Evolutionary conservation across 2,329 filamentous ascomycete species (phyloP).

Genomic region (Talaromyces funiculosus): DNA sequence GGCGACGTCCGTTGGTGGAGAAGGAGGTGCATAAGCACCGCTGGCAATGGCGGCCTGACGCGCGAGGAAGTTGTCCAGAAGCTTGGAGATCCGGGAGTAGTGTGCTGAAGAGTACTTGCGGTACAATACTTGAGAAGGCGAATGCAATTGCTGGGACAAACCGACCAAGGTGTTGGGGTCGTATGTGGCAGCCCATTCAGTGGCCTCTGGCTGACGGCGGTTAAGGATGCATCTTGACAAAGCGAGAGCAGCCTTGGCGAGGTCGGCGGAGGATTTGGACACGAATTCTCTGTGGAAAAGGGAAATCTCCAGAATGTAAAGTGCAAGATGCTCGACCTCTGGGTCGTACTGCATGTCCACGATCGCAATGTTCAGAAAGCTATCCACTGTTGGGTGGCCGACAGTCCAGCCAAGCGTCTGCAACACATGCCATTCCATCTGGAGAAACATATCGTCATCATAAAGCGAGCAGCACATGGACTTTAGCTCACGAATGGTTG

Average conservation of each 20-base stretch:
- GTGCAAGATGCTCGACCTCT: constrained; percentile 89
- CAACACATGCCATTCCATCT: constrained; percentile 99
- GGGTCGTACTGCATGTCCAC: constrained; percentile 69
- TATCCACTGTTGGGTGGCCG: constrained; percentile 91
- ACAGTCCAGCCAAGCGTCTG: constrained; percentile 96
- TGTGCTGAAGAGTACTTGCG: constrained; percentile 64
- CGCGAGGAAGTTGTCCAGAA: constrained; percentile 61
- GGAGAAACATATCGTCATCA: constrained; percentile 98
- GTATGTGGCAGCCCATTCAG: constrained; percentile 63
- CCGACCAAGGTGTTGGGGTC: constrained; percentile 51
- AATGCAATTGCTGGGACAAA: constrained; percentile 60
- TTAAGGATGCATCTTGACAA: constrained; percentile 81
- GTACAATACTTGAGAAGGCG: constrained; percentile 61
- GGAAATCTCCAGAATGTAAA: constrained; percentile 91
- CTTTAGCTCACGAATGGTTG: constrained; percentile 92
- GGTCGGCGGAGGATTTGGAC: constrained; percentile 80
- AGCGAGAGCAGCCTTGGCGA: constrained; percentile 81
- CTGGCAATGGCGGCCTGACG: constrained; percentile 54
- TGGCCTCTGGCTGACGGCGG: constrained; percentile 67
- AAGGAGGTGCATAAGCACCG: constrained; percentile 35
- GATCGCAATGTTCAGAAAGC: constrained; percentile 82
- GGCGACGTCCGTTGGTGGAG: constrained; percentile 35
- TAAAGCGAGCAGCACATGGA: constrained; percentile 99
- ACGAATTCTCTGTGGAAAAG: constrained; percentile 97
- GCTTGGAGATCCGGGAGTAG: constrained; percentile 59